Conservation (phyloP, 768 basidiomycete species). For the Brasilioporus rufonigricans region DNA sequence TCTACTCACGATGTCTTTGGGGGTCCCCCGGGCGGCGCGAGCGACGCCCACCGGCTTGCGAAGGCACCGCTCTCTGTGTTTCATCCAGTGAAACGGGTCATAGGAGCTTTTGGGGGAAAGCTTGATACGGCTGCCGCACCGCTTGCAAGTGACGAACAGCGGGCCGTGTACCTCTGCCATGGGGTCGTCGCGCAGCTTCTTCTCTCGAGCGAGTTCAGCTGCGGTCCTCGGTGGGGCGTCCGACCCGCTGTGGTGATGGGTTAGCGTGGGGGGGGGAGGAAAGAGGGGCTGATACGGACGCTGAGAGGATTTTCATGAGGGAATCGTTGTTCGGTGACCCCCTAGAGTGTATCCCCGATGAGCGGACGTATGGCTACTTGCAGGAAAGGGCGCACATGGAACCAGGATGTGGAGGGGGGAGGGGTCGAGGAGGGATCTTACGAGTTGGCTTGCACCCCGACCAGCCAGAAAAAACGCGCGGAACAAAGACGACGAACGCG, state of each 20-base stretch:
- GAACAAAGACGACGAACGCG: constrained; percentile 11
- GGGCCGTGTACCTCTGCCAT: constrained; percentile 52
- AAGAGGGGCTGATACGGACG: constrained; percentile 13
- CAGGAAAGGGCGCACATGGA: constrained; percentile 23
- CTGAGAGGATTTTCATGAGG: constrained; percentile 19
- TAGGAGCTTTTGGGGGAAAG: constrained; percentile 65
- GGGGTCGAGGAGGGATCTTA: constrained; percentile 6
- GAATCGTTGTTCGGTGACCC: constrained; percentile 22
- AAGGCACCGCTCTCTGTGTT: constrained; percentile 59
- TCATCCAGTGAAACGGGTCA: constrained; percentile 66
- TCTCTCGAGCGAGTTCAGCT: constrained; percentile 50
- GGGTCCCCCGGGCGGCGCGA: constrained; percentile 13
- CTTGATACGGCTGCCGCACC: constrained; percentile 57
- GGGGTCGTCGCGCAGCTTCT: constrained; percentile 50
- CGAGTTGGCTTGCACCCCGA: constrained; percentile 13
- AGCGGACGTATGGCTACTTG: constrained; percentile 12
- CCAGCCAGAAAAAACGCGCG: constrained; percentile 18
- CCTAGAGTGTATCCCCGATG: constrained; percentile 24
- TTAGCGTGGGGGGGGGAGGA: constrained; percentile 11
- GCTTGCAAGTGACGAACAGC: constrained; percentile 50
- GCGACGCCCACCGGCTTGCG: constrained; percentile 37
- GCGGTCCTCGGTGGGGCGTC: constrained; percentile 34
- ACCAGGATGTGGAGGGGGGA: neutral
- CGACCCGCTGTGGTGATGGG: constrained; percentile 16
- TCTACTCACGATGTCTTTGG: constrained; percentile 25